Percentiles rank a stretch among this genome's conserved stretches.
phyloP scores from a whole-genome alignment of 139 green algal genomes.

The Micractinium conductrix region DNA sequence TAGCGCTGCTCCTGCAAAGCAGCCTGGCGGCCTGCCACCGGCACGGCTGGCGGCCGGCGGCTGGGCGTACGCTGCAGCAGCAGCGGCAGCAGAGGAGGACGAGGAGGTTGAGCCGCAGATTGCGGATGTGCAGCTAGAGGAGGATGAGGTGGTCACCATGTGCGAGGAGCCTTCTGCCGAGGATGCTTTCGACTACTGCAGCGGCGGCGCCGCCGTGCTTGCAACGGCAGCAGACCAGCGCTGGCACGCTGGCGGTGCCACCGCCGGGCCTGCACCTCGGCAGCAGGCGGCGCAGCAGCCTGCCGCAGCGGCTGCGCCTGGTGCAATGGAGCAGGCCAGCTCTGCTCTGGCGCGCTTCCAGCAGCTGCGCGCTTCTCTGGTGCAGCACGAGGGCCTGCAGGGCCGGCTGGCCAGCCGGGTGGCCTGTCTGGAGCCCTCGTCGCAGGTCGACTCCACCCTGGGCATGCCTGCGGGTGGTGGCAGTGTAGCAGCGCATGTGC shows the following conservation, averaged over 20 bases:
- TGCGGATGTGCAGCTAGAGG: neutral
- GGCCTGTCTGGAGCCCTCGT: neutral
- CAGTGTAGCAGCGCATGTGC: neutral
- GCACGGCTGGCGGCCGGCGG: neutral
- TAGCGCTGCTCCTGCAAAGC: too few relatives aligned
- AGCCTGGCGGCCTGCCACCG: neutral
- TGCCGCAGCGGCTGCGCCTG: conserved; percentile 1
- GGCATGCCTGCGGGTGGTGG: neutral
- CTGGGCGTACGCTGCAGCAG: neutral
- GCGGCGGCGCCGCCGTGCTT: too few relatives aligned
- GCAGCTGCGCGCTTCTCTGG: conserved; percentile 15
- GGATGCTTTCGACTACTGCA: too few relatives aligned
- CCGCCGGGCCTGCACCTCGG: neutral
- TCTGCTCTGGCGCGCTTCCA: conserved; percentile 24
- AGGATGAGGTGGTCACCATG: neutral
- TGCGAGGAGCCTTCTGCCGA: neutral
- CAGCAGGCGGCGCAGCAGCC: neutral
- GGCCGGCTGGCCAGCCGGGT: neutral
- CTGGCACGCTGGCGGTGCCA: neutral
- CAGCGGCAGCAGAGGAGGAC: neutral
- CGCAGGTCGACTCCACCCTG: neutral
- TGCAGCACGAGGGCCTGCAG: neutral
- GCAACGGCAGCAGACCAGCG: neutral
- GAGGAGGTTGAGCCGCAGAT: neutral
- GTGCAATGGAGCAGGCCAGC: conserved; percentile 10